Evolutionary conservation across 768 basidiomycete genomes (phyloP).

Genomic region (Cubamyces lactineus): DNA sequence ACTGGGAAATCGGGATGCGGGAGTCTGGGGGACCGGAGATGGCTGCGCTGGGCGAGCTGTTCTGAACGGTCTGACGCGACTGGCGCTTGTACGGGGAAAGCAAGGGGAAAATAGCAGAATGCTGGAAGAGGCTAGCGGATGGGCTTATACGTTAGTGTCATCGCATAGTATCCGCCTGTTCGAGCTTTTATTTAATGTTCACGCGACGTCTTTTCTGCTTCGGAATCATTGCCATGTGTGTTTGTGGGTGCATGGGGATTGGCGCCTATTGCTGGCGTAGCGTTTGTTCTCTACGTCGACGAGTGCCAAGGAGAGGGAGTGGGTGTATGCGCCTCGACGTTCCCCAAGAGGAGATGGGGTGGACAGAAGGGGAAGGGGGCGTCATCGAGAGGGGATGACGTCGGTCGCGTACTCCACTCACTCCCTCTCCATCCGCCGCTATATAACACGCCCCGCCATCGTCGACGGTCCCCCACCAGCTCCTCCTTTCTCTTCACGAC

Average conservation of each 20-base stretch:
- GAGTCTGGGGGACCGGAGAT: constrained; percentile 86
- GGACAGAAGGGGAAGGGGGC: neutral
- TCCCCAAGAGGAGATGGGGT: neutral
- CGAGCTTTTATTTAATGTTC: neutral
- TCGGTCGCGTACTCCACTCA: neutral
- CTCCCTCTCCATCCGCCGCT: neutral
- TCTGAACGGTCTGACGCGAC: constrained; percentile 55
- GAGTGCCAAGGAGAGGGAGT: neutral
- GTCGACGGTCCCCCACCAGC: neutral
- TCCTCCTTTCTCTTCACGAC: neutral
- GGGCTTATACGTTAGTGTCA: too few species aligned
- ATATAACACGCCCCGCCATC: neutral
- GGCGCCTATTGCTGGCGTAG: neutral
- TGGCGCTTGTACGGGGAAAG: too few species aligned
- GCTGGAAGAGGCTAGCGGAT: too few species aligned
- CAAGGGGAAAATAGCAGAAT: too few species aligned
- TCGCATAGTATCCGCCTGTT: neutral
- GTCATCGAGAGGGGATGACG: constrained; percentile 7
- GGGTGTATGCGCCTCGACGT: too few species aligned
- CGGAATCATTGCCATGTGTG: neutral
- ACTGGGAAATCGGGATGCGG: constrained; percentile 95
- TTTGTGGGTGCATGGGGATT: constrained; percentile 3
- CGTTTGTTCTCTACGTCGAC: neutral
- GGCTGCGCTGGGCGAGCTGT: constrained; percentile 76
- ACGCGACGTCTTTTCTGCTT: constrained; percentile 7